A percentile compares a stretch with the other conserved stretches of the same genome.
phyloP scores from a whole-genome alignment of 805 yeast genomes.

The Yarrowia osloensis region DNA sequence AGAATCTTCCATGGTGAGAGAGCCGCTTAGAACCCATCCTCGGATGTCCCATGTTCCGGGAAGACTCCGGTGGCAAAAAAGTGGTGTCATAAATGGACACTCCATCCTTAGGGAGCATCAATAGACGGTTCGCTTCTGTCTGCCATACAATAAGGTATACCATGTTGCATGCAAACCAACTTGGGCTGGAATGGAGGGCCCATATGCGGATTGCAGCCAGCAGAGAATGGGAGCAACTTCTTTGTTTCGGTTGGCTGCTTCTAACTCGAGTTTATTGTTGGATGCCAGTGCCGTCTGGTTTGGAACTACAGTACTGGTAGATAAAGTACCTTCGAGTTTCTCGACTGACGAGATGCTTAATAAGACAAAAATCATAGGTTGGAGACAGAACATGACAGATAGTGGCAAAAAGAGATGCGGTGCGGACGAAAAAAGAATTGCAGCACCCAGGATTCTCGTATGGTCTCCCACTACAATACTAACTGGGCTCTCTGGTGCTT shows the following conservation, averaged over 20 bases:
- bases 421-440: not conserved
- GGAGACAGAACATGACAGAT: not conserved
- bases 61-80: not conserved
- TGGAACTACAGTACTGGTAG: no score
- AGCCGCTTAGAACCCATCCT: not conserved
- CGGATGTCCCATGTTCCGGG: not conserved
- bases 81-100: not conserved
- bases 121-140: not conserved
- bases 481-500: slow-evolving; percentile 11
- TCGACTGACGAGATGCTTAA: not conserved
- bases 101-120: not conserved
- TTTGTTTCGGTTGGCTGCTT: not conserved
- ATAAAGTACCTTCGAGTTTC: no score
- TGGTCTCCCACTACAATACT: slow-evolving; percentile 7
- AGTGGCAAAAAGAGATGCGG: not conserved
- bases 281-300: no score
- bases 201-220: not conserved
- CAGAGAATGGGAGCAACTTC: not conserved
- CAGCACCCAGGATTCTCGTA: slow-evolving; percentile 10
- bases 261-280: no score
- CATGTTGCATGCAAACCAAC: not conserved
- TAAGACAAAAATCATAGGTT: not conserved
- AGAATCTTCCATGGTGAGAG: not conserved
- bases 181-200: not conserved
- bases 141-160: no score